Conservation (phyloP, 352 stramenopile species). For the Phytophthora pisi region DNA sequence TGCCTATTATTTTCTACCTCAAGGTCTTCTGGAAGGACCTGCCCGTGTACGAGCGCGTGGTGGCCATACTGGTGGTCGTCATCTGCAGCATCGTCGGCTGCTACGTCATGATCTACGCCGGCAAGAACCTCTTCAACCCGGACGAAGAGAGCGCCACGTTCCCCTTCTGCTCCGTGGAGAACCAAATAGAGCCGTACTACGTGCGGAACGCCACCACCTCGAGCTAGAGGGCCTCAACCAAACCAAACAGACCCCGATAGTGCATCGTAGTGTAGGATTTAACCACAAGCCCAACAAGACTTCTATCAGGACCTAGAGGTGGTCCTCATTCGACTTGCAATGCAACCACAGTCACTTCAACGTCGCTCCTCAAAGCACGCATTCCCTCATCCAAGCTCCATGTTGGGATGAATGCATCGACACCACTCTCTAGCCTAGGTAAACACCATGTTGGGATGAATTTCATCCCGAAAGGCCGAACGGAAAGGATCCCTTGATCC, state of each 20-base stretch:
- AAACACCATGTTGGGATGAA: constrained; percentile 25
- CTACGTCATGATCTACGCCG: constrained; percentile 44
- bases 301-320: constrained; percentile 22
- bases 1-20: constrained; percentile 52
- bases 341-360: not conserved
- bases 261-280: constrained; percentile 27
- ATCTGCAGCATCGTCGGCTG: constrained; percentile 35
- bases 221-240: constrained; percentile 10
- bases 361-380: constrained; percentile 1
- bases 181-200: constrained; percentile 38
- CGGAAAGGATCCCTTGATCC: constrained; percentile 2
- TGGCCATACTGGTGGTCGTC: constrained; percentile 31
- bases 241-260: constrained; percentile 18
- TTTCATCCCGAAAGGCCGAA: no score
- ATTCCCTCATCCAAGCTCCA: constrained; percentile 2
- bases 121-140: constrained; percentile 42
- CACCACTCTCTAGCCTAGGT: not conserved
- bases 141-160: constrained; percentile 30
- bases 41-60: constrained; percentile 39
- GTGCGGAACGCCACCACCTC: constrained; percentile 24
- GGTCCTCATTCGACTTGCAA: constrained; percentile 3
- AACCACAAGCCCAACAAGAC: constrained; percentile 25
- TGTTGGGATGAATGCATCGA: constrained; percentile 7
- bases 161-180: constrained; percentile 34
- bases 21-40: constrained; percentile 44